Evolutionary conservation across 345 rosid genomes (phyloP).

Genomic region (Euphorbia tirucalli): DNA sequence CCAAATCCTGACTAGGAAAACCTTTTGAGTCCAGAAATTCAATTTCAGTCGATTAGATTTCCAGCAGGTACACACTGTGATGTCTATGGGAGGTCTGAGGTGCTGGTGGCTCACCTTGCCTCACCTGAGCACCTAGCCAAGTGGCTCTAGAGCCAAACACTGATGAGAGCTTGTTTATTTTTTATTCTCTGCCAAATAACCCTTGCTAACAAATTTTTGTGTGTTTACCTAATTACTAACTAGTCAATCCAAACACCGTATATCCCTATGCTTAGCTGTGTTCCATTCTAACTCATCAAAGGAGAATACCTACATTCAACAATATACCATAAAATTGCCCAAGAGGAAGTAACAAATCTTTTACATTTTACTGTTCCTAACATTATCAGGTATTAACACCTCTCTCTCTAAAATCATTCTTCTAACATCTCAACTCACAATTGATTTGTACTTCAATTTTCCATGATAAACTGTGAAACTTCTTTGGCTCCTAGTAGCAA

Average conservation of each 20-base stretch:
- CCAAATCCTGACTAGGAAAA: too few species aligned
- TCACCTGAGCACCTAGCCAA: too few species aligned
- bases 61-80: too few species aligned
- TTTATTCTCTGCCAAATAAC: background rate
- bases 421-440: background rate
- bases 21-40: too few species aligned
- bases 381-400: background rate
- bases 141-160: too few species aligned
- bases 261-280: background rate
- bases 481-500: background rate
- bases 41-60: too few species aligned
- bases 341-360: background rate
- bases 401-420: background rate
- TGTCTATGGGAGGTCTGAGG: too few species aligned
- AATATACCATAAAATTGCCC: background rate
- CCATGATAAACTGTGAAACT: background rate
- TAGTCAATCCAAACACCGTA: background rate
- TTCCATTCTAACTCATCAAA: background rate
- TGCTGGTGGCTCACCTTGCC: too few species aligned
- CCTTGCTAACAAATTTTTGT: background rate
- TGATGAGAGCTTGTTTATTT: too few species aligned
- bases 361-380: background rate
- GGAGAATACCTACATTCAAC: background rate
- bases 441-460: background rate
- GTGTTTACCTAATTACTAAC: background rate